Percentiles rank a stretch among this genome's conserved stretches.
Evolutionary conservation across 73 alveolate genomes (phyloP).

Genomic region (Stentor coeruleus): DNA sequence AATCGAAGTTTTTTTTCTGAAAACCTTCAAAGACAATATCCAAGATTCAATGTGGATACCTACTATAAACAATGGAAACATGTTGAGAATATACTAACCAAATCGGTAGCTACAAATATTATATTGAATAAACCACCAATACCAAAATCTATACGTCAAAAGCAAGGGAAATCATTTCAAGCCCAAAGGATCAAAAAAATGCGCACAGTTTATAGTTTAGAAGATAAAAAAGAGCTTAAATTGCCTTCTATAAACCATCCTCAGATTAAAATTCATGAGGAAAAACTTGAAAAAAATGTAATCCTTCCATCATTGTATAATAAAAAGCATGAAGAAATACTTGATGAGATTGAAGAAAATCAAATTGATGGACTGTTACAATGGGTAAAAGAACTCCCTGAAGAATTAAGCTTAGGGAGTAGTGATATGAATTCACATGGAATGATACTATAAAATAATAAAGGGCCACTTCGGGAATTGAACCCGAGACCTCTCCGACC

Average conservation of each 20-base stretch:
- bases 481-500: too few relatives aligned
- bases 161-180: slow-evolving; percentile 3
- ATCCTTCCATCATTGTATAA: too few relatives aligned
- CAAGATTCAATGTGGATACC: background rate
- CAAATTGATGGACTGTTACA: too few relatives aligned
- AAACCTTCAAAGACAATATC: background rate
- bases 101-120: background rate
- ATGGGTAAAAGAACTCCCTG: too few relatives aligned
- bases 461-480: too few relatives aligned
- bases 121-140: slow-evolving; percentile 3
- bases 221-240: background rate
- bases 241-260: background rate
- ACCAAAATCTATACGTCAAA: background rate
- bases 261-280: too few relatives aligned
- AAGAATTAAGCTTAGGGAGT: too few relatives aligned
- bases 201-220: background rate
- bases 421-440: too few relatives aligned
- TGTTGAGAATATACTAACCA: background rate
- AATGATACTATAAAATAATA: too few relatives aligned
- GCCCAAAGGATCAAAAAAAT: background rate
- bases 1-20: background rate
- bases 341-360: too few relatives aligned
- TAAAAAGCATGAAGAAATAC: too few relatives aligned
- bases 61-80: background rate
- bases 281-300: too few relatives aligned